A percentile compares a stretch with the other conserved stretches of the same genome.
These are phyloP conservation scores for Claviceps paspali DNA, from an alignment of 2,329 filamentous ascomycete species.

Conservation along the genomic window DNA sequence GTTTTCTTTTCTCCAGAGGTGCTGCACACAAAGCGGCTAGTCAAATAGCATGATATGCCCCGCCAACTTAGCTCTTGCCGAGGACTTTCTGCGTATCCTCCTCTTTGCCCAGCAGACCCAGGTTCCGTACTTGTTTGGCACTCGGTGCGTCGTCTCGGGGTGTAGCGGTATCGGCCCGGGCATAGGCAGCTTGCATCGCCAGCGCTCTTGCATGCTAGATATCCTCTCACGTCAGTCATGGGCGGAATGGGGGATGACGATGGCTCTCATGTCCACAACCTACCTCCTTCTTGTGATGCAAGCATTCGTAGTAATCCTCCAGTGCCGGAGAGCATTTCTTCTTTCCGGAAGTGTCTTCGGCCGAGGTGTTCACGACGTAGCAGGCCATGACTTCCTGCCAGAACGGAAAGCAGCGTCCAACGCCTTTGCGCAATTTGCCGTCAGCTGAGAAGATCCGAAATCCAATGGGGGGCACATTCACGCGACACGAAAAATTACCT, in stretches of 20 bases:
- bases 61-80: slow-evolving; percentile 19
- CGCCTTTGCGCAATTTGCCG: slow-evolving; percentile 26
- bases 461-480: neutral
- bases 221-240: slow-evolving; percentile 9
- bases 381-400: slow-evolving; percentile 98
- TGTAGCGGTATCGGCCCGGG: slow-evolving; percentile 60
- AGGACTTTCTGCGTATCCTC: slow-evolving; percentile 56
- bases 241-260: neutral
- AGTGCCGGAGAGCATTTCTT: slow-evolving; percentile 73
- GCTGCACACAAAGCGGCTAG: neutral
- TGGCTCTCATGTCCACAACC: slow-evolving; percentile 13
- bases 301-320: slow-evolving; percentile 97
- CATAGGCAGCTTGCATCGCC: slow-evolving; percentile 70
- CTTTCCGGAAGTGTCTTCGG: slow-evolving; percentile 66
- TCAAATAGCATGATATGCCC: neutral
- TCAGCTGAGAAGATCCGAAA: slow-evolving; percentile 9
- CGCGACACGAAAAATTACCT: slow-evolving; percentile 34
- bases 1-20: no score
- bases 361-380: slow-evolving; percentile 84
- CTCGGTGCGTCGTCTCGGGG: slow-evolving; percentile 68
- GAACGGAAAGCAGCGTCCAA: slow-evolving; percentile 87
- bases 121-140: slow-evolving; percentile 71
- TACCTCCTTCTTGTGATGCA: slow-evolving; percentile 99
- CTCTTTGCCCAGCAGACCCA: slow-evolving; percentile 72
- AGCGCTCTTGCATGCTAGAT: slow-evolving; percentile 59